Evolutionary conservation across 2,329 filamentous ascomycete species (phyloP).

Genomic region (Trichophyton benhamiae): DNA sequence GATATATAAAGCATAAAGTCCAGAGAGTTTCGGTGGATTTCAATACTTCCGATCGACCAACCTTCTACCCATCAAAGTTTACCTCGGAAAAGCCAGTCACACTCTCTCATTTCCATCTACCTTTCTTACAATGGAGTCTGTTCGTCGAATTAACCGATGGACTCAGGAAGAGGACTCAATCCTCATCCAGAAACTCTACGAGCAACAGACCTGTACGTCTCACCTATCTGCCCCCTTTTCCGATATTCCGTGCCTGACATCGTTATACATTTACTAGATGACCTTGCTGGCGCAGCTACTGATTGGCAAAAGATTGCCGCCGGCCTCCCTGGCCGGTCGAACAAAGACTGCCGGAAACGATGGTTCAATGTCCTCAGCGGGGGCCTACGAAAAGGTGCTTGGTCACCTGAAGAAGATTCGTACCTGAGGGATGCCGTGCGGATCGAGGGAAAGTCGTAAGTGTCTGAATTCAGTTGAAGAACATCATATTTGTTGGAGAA

Average conservation of each 20-base stretch:
- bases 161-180: constrained; percentile 5
- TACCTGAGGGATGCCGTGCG: neutral
- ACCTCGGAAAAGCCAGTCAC: neutral
- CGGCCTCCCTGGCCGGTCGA: neutral
- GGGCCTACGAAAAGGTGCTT: neutral
- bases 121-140: neutral
- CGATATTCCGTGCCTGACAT: neutral
- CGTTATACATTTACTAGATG: neutral
- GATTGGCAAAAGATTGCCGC: constrained; percentile 4
- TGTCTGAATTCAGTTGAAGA: neutral
- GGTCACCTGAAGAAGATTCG: constrained; percentile 1
- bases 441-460: neutral
- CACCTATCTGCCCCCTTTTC: neutral
- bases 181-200: neutral
- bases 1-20: constrained; percentile 1
- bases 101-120: neutral
- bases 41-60: constrained; percentile 3
- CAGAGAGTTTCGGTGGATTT: constrained; percentile 4
- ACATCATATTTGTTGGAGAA: neutral
- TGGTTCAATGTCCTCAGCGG: constrained; percentile 4
- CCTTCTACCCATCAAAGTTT: constrained; percentile 2
- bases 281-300: neutral
- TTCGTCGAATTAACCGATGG: constrained; percentile 1
- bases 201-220: neutral
- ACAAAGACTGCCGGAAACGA: constrained; percentile 6